phyloP scores from a whole-genome alignment of 768 basidiomycete species.

The Chalciporus piperatus region DNA sequence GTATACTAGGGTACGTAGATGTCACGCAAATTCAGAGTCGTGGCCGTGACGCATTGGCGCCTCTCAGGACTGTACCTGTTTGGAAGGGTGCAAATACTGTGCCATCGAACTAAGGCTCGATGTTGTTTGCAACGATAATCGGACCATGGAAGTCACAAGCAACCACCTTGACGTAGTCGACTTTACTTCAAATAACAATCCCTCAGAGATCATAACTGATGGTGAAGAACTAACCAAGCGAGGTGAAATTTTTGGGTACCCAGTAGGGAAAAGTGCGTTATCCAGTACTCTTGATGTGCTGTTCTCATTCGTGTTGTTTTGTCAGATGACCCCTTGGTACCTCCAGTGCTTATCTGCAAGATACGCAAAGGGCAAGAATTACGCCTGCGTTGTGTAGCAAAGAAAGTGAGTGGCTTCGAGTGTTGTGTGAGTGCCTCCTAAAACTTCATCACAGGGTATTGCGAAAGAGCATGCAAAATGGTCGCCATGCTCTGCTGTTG shows the following conservation, averaged over 20 bases:
- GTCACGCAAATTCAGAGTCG: not conserved
- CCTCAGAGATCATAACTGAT: slow-evolving; percentile 30
- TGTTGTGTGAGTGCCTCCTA: not conserved
- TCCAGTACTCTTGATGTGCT: not conserved
- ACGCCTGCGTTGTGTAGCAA: slow-evolving; percentile 80
- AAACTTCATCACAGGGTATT: slow-evolving; percentile 63
- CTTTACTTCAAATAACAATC: slow-evolving; percentile 36
- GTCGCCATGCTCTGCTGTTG: slow-evolving; percentile 93
- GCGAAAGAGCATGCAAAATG: slow-evolving; percentile 99
- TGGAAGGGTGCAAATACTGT: slow-evolving; percentile 81
- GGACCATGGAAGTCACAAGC: slow-evolving; percentile 85
- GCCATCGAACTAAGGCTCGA: slow-evolving; percentile 80
- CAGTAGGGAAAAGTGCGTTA: slow-evolving; percentile 76
- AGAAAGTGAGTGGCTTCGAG: slow-evolving; percentile 65
- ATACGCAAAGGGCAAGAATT: slow-evolving; percentile 94
- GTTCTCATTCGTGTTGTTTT: slow-evolving; percentile 5
- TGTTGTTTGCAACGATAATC: slow-evolving; percentile 67
- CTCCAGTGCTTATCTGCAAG: slow-evolving; percentile 85
- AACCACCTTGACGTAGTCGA: slow-evolving; percentile 71
- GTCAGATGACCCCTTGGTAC: slow-evolving; percentile 54
- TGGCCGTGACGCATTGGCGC: not conserved
- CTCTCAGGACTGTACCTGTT: slow-evolving; percentile 85
- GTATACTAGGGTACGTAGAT: slow-evolving; percentile 60
- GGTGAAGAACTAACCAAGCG: slow-evolving; percentile 78
- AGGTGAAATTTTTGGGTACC: slow-evolving; percentile 70